These are phyloP conservation scores for Fusarium stilboides DNA, from an alignment of 2,329 filamentous ascomycete species.

Conservation along the genomic window DNA sequence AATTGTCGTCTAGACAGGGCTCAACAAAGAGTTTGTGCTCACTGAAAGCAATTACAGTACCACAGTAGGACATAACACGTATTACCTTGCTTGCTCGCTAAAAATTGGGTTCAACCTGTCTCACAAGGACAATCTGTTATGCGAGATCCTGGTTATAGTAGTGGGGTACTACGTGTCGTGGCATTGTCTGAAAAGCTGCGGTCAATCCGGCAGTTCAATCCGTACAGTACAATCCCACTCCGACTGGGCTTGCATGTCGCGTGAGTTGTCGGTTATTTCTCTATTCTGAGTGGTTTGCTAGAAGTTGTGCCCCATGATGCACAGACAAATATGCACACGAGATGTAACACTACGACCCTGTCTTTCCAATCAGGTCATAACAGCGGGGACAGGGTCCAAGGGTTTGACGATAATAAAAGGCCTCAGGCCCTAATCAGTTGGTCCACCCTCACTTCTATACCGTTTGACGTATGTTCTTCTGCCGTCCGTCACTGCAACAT, in stretches of 20 bases:
- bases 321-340: background rate
- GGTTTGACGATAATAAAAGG: slow-evolving; percentile 14
- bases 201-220: background rate
- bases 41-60: too few relatives aligned
- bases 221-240: slow-evolving; percentile 3
- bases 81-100: too few relatives aligned
- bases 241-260: slow-evolving; percentile 12
- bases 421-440: background rate
- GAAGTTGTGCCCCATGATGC: background rate
- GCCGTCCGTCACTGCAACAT: background rate
- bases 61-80: too few relatives aligned
- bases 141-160: background rate
- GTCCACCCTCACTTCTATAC: background rate
- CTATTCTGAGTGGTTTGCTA: background rate
- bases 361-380: slow-evolving; percentile 17
- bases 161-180: slow-evolving; percentile 14
- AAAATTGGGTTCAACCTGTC: too few relatives aligned
- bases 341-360: background rate
- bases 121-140: background rate
- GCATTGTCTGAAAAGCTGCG: slow-evolving; percentile 10
- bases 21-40: too few relatives aligned
- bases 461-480: background rate
- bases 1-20: too few relatives aligned
- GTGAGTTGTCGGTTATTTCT: slow-evolving; percentile 1
- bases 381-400: background rate